Base-by-base conservation (phyloP, 768 basidiomycete species). In the Termitomyces sp. region DNA sequence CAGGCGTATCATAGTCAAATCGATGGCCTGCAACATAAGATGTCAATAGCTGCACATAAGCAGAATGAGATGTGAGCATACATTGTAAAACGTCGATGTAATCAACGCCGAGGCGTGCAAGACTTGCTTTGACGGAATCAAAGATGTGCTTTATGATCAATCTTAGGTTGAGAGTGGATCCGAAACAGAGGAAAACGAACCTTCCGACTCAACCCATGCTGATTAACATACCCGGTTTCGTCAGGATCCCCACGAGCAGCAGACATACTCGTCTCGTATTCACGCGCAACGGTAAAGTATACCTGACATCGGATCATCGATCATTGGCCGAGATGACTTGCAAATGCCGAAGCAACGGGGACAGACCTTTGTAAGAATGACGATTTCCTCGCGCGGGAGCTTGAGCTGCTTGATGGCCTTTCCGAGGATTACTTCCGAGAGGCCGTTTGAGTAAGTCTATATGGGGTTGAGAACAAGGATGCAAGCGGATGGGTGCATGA, bases 21-120 rank as follows among this genome's bases (percentile, higher is more conserved):
- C 82, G 74, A 65, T 83, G 79, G 62, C 79, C 79, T 63, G 76
- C 85, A 86, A 72, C 89, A 88, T 10, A 89, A 69, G 2, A 90
- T 68, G 63, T 91, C 90, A 63, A 91, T 76, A 37, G 16, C 3
- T 37, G 12, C 2, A 5, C 16, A 14, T 2, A 37, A 16, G 35
- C 34, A 12, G 16, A n/a, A n/a, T n/a, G n/a, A 17, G 3, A 21
- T 3, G 4, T 16, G 8, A 2, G n/a, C 44, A 3, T 8, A 77
- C 86, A 87, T 72, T 90, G 88, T 8, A 89, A 69, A 1, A 91
- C 69, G 63, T 91, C 91, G 62, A 92, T 76, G 60, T 90, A 89
- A 49, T 91, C 89, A 21, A 88, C 68, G 44, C 90, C 85, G 3
- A 92, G 75, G 14, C 89, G 77, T 65, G 86, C 70, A 58, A 91